Conservation (phyloP, 2,329 filamentous ascomycete genomes). For the Rachicladosporium sp. region DNA sequence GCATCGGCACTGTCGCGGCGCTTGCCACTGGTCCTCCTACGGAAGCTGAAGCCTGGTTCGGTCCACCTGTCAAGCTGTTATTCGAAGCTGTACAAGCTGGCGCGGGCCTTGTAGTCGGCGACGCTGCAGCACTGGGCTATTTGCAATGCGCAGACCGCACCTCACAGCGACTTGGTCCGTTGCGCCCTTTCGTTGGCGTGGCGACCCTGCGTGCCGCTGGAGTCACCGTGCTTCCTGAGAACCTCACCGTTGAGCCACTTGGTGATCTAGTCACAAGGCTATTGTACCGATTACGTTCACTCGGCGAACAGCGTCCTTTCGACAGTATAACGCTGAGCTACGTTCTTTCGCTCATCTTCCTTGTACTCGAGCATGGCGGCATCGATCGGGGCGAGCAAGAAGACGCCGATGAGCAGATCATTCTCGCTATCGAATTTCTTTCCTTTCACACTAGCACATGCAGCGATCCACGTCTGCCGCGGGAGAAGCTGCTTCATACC, state of each 20-base stretch:
- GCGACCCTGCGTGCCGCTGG: slow-evolving; percentile 72
- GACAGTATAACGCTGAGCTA: slow-evolving; percentile 82
- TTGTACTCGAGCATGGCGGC: slow-evolving; percentile 67
- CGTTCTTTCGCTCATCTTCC: slow-evolving; percentile 66
- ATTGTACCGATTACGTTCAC: slow-evolving; percentile 78
- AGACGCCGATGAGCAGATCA: slow-evolving; percentile 77
- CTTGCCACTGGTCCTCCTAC: slow-evolving; percentile 82
- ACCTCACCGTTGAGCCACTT: slow-evolving; percentile 66
- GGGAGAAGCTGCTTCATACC: slow-evolving; percentile 57
- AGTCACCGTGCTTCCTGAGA: slow-evolving; percentile 57
- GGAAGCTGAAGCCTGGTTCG: slow-evolving; percentile 79
- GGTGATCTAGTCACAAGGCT: slow-evolving; percentile 73
- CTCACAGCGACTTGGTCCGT: slow-evolving; percentile 58
- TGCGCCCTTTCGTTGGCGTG: slow-evolving; percentile 74
- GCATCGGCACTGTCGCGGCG: slow-evolving; percentile 72
- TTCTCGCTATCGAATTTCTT: slow-evolving; percentile 78
- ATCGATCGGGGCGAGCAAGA: slow-evolving; percentile 56
- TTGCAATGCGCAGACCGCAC: slow-evolving; percentile 66
- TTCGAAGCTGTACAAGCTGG: slow-evolving; percentile 66
- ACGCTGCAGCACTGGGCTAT: slow-evolving; percentile 65
- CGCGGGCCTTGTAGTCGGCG: slow-evolving; percentile 68
- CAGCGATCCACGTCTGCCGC: slow-evolving; percentile 61
- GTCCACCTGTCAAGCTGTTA: slow-evolving; percentile 61
- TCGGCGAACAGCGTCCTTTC: slow-evolving; percentile 86
- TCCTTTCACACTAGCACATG: slow-evolving; percentile 78